Percentiles rank a stretch among this genome's conserved stretches.
Conservation (phyloP, 352 stramenopile species). For the Pythium myriotylum region DNA sequence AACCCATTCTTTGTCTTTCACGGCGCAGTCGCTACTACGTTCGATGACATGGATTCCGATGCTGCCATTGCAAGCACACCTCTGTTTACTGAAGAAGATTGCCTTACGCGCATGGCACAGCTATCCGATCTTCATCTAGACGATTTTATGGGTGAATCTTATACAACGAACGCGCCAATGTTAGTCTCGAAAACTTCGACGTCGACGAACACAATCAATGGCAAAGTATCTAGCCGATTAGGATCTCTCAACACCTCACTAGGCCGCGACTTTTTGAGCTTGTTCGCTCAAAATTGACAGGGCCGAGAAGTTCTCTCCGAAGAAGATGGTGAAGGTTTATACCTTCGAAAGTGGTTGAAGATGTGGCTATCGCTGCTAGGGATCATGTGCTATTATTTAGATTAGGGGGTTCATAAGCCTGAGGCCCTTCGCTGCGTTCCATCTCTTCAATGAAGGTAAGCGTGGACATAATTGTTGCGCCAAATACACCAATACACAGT, state of each 20-base stretch:
- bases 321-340: too few species aligned
- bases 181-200: background rate
- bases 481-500: slow-evolving; percentile 68
- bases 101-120: slow-evolving; percentile 58
- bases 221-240: too few species aligned
- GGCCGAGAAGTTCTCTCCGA: background rate
- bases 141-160: slow-evolving; percentile 58
- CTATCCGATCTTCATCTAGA: slow-evolving; percentile 70
- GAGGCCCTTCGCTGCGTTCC: background rate
- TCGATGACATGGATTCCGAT: slow-evolving; percentile 68
- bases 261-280: slow-evolving; percentile 74
- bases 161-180: slow-evolving; percentile 5
- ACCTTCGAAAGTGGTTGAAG: too few species aligned
- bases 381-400: background rate
- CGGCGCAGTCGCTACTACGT: background rate
- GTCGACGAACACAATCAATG: too few species aligned
- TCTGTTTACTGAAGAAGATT: slow-evolving; percentile 47
- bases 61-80: slow-evolving; percentile 68
- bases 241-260: slow-evolving; percentile 65
- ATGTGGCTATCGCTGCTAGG: too few species aligned
- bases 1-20: slow-evolving; percentile 52
- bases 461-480: slow-evolving; percentile 78
- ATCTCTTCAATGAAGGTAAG: slow-evolving; percentile 64
- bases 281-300: slow-evolving; percentile 75
- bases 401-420: slow-evolving; percentile 14